Evolutionary conservation across 1,284 basidiomycete species (phyloP), one percentile per base, ranked within the genome.

Genomic region (Tranzscheliella williamsii): DNA sequence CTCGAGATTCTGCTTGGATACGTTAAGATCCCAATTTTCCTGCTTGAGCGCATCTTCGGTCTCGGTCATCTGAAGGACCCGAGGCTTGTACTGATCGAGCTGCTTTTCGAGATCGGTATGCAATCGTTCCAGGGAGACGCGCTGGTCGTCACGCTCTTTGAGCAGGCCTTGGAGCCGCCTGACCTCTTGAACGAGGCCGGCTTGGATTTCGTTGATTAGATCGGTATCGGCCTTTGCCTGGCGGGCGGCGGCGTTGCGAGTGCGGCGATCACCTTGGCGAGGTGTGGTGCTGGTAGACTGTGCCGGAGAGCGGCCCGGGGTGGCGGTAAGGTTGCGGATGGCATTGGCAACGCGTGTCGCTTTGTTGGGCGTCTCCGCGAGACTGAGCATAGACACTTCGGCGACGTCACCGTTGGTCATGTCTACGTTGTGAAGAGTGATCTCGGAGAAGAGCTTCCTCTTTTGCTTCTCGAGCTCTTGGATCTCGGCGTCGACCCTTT

Each of bases 21-120:
- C 90, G 81, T 97, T 92, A 60, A 97, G 86, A 75, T 96, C 93
- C 94, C 94, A 97, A 78, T 95, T 96, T 80, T 94, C 91, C 79
- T 96, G 91, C 81, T 92, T 93, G 84, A 87, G 93, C 53, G 90
- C 90, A 41, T 83, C 67, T 32, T 69, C 67, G 31, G 56, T 53
- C 40, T 69, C 62, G 38, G 67, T 68, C 54, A 71, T 56, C 45
- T 60, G 56, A 34, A 71, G 45, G 41, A 67, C 68, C 11, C 55
- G 57, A 13, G 68, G 68, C 60, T 68, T 71, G 62, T 61, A 71
- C 41, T 54, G 50, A 38, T 56, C 68, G 31, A 71, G 53, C 42
- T 71, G 62, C 51, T 70, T 68, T 26, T 71, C 65, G 18, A 55
- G 38, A 23, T 73, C 69, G 27, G 64, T 50, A 18, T 63, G 65